Conservation (phyloP, 1,139 yeast genomes). For the Insectozyma bohioensis region DNA sequence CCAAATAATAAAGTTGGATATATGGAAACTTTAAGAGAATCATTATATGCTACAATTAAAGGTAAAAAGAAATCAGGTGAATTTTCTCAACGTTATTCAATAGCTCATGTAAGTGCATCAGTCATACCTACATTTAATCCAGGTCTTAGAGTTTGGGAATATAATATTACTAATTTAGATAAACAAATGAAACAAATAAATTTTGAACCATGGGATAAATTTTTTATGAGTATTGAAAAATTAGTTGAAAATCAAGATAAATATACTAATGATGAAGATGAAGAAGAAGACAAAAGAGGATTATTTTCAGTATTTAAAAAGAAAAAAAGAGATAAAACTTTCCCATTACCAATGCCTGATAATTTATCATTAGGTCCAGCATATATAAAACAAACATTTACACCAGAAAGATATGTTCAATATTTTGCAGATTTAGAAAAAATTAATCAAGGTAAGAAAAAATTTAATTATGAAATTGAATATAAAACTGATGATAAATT, state of each 20-base stretch:
- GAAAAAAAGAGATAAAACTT: conserved; percentile 54
- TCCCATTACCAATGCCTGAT: conserved; percentile 65
- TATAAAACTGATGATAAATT: conserved; percentile 64
- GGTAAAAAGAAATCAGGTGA: conserved; percentile 45
- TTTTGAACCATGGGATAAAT: conserved; percentile 52
- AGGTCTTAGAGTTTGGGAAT: conserved; percentile 82
- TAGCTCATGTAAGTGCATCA: conserved; percentile 71
- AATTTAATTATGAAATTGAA: conserved; percentile 62
- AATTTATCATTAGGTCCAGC: conserved; percentile 69
- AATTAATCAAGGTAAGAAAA: conserved; percentile 47
- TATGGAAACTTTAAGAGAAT: conserved; percentile 55
- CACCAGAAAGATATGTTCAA: conserved; percentile 73
- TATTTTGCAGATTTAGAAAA: conserved; percentile 63
- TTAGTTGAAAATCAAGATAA: conserved; percentile 26
- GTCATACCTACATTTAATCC: conserved; percentile 88
- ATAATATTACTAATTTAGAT: conserved; percentile 60
- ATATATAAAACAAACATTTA: conserved; percentile 63
- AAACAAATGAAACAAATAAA: conserved; percentile 16
- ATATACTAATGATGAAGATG: conserved; percentile 17
- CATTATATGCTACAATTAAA: conserved; percentile 49
- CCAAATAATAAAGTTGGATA: conserved; percentile 65
- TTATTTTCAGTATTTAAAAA: conserved; percentile 5
- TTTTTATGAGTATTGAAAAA: conserved; percentile 48
- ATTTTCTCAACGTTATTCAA: conserved; percentile 58
- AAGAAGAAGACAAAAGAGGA: conserved; percentile 12